Base-by-base conservation (phyloP, 306 rosid genomes). In the Comarum palustre region DNA sequence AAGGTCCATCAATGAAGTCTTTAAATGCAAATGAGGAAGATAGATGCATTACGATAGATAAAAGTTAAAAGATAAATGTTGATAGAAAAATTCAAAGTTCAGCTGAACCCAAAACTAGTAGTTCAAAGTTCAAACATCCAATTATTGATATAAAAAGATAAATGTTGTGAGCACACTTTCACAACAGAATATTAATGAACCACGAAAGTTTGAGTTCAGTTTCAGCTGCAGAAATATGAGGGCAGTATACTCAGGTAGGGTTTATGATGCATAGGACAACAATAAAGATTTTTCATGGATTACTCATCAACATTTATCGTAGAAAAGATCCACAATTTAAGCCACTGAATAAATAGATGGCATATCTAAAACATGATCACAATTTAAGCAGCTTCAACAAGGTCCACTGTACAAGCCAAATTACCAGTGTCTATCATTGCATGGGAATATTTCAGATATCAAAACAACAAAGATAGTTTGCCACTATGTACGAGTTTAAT, bases 391-490 rank as follows among this genome's bases (percentile, higher is more conserved):
- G 54, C 8, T 20, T 42, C 41, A 55, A 5, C 41, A 71, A 5
- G 55, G 17, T 48, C 24, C 55, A 55, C 46, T 36, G 60, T 57
- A 68, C 71, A 60, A 27, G 41, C 4, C 36, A 15, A 10, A 38
- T 39, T 60, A 39, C 43, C 19, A 24, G 25, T n/a, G 11, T 52
- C 45, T 20, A 22, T 50, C 9, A 22, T 68, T 68, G 42, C 52
- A 32, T 0, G 17, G 47, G 63, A 62, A 48, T 42, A 63, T 22
- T 51, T 34, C 5, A n/a, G 17, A 32, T 51, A 62, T 62, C 47
- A 69, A 27, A 70, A 57, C 67, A 72, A 69, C 31, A 74, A 34
- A 17, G 63, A 50, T 2, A 63, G 19, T 24, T 38, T 22, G 54
- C 52, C n/a, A 69, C 32, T 24, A 63, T 29, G 16, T 68, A 36